Evolutionary conservation across 257 asterid species (phyloP).

Genomic region (Gentiana dahurica): DNA sequence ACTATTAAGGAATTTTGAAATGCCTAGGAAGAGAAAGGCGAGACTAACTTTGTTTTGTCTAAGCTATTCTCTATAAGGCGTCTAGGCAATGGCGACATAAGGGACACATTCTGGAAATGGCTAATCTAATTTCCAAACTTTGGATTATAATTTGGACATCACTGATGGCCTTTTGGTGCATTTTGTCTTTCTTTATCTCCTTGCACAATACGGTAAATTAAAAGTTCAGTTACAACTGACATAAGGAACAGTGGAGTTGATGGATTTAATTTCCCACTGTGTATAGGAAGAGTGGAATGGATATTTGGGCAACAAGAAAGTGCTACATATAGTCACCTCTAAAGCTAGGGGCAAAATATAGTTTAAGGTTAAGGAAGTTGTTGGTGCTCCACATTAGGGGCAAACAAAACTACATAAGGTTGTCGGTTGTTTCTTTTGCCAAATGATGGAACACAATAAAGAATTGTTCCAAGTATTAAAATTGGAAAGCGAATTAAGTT

Average conservation of each 20-base stretch:
- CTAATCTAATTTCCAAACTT: background rate
- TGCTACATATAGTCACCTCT: constrained; percentile 1
- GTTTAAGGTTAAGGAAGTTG: too few species aligned
- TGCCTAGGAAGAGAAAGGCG: background rate
- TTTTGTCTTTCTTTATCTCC: background rate
- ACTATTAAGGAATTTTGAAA: background rate
- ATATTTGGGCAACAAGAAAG: background rate
- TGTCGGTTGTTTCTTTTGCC: background rate
- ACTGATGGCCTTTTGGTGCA: background rate
- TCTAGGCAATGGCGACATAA: background rate
- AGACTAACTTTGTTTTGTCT: too few species aligned
- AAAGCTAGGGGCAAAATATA: background rate
- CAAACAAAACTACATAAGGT: background rate
- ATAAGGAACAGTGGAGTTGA: background rate
- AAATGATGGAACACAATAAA: background rate
- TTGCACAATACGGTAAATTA: background rate
- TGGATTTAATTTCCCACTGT: constrained; percentile 3
- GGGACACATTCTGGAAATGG: background rate
- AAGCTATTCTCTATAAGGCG: too few species aligned
- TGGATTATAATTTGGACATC: background rate
- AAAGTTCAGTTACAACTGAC: background rate
- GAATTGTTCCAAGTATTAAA: background rate
- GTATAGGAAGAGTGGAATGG: constrained; percentile 1
- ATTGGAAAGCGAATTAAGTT: background rate
- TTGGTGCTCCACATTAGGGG: background rate